These are phyloP conservation scores for Petasospora rhodanensis DNA, from an alignment of 1,139 yeast species.

Conservation along the genomic window DNA sequence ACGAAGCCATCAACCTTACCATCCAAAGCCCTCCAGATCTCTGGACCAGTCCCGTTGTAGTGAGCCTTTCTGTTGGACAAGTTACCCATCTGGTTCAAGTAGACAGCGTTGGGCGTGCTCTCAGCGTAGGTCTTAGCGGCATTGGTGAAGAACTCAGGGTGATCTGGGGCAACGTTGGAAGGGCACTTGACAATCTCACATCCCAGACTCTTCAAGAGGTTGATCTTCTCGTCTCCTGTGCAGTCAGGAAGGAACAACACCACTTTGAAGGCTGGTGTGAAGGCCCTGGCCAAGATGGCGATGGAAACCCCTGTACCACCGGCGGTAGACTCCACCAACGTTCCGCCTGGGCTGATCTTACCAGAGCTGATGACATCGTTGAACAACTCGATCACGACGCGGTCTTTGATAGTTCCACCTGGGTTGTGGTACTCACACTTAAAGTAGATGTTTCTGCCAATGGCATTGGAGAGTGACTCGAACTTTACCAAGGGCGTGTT, in stretches of 20 bases:
- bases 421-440: conserved; percentile 87
- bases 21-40: conserved; percentile 21
- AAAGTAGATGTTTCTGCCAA: conserved; percentile 66
- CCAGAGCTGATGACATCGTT: conserved; percentile 71
- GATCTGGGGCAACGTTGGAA: conserved; percentile 14
- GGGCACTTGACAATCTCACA: conserved; percentile 18
- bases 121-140: conserved; percentile 17
- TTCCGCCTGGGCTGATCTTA: conserved; percentile 49
- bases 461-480: conserved; percentile 18
- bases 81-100: conserved; percentile 22
- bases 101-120: conserved; percentile 16
- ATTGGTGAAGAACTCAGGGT: conserved; percentile 18
- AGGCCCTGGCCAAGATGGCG: conserved; percentile 17
- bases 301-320: conserved; percentile 24
- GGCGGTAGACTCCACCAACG: conserved; percentile 35
- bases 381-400: conserved; percentile 71
- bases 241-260: conserved; percentile 22
- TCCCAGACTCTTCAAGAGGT: conserved; percentile 17
- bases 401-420: conserved; percentile 82
- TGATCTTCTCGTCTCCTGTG: conserved; percentile 17
- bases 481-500: conserved; percentile 21
- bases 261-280: conserved; percentile 22
- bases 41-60: conserved; percentile 21
- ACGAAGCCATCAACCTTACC: conserved; percentile 22
- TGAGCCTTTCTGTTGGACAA: conserved; percentile 20